phyloP scores from a whole-genome alignment of 192 early-diverging fungal genomes.

The Allomyces macrogynus region DNA sequence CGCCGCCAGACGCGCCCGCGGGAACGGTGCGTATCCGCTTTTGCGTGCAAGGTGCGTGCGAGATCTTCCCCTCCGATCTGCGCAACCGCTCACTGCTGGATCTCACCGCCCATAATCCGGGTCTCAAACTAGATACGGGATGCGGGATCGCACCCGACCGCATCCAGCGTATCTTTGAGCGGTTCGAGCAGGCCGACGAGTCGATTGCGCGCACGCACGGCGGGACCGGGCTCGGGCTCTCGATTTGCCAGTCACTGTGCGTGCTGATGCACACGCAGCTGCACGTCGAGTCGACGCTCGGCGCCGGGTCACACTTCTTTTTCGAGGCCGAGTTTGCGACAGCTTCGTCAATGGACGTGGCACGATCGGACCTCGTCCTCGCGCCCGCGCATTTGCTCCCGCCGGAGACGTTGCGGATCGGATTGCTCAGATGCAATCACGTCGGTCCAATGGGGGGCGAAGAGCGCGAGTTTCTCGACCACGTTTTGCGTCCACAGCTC shows the following conservation, averaged over 20 bases:
- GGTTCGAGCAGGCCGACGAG: slow-evolving; percentile 2
- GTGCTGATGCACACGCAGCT: background rate
- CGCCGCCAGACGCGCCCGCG: background rate
- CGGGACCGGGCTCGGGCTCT: background rate
- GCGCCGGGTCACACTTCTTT: background rate
- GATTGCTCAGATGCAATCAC: too few relatives aligned
- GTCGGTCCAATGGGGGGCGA: too few relatives aligned
- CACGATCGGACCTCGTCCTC: too few relatives aligned
- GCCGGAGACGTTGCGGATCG: too few relatives aligned
- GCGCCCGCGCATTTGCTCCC: too few relatives aligned
- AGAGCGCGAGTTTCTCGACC: too few relatives aligned
- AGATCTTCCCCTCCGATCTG: too few relatives aligned
- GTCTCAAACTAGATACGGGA: background rate
- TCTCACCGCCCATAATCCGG: too few relatives aligned
- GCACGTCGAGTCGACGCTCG: background rate
- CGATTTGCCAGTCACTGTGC: background rate
- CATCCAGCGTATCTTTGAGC: background rate
- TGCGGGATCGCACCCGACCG: background rate
- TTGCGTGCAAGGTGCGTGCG: too few relatives aligned
- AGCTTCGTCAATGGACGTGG: background rate
- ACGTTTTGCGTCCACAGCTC: too few relatives aligned
- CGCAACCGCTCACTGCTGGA: too few relatives aligned
- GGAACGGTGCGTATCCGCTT: background rate
- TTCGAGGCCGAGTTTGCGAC: background rate
- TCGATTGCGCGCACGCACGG: slow-evolving; percentile 4